Percentiles rank a stretch among this genome's conserved stretches.
Evolutionary conservation across 1,139 yeast genomes (phyloP).

Genomic region (Taphrina wiesneri): DNA sequence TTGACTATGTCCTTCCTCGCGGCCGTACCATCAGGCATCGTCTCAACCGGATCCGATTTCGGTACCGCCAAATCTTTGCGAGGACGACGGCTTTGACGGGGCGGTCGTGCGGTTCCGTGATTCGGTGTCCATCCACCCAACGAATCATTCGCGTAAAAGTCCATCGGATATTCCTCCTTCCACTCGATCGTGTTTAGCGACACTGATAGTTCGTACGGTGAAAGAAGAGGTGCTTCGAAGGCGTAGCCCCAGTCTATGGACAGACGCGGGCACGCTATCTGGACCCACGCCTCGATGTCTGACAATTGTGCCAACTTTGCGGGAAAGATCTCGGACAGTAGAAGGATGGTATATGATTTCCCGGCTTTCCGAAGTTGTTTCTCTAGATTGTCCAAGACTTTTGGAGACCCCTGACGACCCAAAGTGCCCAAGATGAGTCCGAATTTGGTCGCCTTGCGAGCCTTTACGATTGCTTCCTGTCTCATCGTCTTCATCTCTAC

Average conservation of each 20-base stretch:
- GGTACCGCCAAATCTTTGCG: not conserved
- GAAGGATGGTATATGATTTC: slow-evolving; percentile 72
- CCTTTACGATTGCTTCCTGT: slow-evolving; percentile 67
- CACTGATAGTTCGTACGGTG: slow-evolving; percentile 97
- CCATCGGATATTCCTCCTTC: slow-evolving; percentile 82
- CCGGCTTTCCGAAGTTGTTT: slow-evolving; percentile 56
- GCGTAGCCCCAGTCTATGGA: slow-evolving; percentile 99
- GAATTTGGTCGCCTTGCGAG: slow-evolving; percentile 54
- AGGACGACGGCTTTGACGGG: not conserved
- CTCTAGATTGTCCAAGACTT: slow-evolving; percentile 58
- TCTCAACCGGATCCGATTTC: not conserved
- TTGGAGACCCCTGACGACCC: slow-evolving; percentile 90
- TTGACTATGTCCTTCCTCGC: not conserved
- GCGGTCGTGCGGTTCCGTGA: slow-evolving; percentile 27
- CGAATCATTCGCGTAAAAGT: slow-evolving; percentile 85
- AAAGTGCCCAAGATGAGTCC: slow-evolving; percentile 92
- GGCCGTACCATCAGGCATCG: slow-evolving; percentile 20
- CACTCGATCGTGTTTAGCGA: slow-evolving; percentile 75
- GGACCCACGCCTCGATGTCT: slow-evolving; percentile 92
- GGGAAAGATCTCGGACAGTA: slow-evolving; percentile 90
- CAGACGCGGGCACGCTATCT: slow-evolving; percentile 94
- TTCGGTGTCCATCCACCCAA: slow-evolving; percentile 57
- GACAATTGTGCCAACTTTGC: slow-evolving; percentile 90
- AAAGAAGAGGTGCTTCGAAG: slow-evolving; percentile 81
- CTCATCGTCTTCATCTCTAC: slow-evolving; percentile 74